Percentiles rank a stretch among this genome's conserved stretches.
Evolutionary conservation across 495 filamentous ascomycete species (phyloP).

Genomic region (Xylaria telfairii): DNA sequence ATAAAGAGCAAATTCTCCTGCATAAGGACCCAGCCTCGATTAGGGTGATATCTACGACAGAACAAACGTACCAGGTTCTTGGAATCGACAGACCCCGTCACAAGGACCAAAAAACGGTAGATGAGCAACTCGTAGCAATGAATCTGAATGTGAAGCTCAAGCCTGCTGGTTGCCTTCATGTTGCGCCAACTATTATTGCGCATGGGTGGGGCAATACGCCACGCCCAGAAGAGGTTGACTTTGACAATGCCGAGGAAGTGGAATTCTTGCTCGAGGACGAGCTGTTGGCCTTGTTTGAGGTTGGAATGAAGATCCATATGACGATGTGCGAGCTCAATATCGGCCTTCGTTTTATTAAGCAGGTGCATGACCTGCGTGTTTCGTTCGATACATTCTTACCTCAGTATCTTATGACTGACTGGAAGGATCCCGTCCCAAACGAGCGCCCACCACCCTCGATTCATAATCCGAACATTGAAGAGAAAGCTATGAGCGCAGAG

Average conservation of each 20-base stretch:
- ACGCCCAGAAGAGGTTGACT: constrained; percentile 42
- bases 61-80: constrained; percentile 36
- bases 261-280: constrained; percentile 73
- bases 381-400: constrained; percentile 67
- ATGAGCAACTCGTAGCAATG: constrained; percentile 32
- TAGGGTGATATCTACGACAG: constrained; percentile 32
- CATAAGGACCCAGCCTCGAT: constrained; percentile 29
- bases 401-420: constrained; percentile 75
- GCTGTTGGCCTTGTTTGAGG: constrained; percentile 64
- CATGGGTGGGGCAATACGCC: constrained; percentile 49
- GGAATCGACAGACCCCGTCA: constrained; percentile 28
- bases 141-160: constrained; percentile 35
- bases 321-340: constrained; percentile 66
- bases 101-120: constrained; percentile 30
- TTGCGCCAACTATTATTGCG: constrained; percentile 43
- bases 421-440: constrained; percentile 60
- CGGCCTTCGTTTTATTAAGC: constrained; percentile 63
- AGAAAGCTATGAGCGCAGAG: constrained; percentile 26
- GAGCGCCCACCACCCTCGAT: constrained; percentile 45
- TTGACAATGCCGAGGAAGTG: constrained; percentile 27
- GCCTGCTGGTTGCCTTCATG: constrained; percentile 46
- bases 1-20: constrained; percentile 21
- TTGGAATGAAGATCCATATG: constrained; percentile 78
- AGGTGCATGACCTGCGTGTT: constrained; percentile 62
- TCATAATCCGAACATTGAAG: constrained; percentile 33